Conservation (phyloP, 768 basidiomycete species). For the Boletus patriciae region DNA sequence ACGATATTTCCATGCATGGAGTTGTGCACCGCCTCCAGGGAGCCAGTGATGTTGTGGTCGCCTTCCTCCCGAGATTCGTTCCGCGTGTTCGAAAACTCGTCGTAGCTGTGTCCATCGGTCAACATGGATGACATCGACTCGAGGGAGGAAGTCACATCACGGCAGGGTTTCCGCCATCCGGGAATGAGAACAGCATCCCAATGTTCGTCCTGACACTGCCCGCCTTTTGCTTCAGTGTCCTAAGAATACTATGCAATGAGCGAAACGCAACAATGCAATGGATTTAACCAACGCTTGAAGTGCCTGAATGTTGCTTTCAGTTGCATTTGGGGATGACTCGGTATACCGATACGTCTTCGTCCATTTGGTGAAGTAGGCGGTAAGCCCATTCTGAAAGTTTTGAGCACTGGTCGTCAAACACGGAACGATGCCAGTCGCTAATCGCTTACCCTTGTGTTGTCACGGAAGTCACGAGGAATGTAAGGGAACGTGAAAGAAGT, state of each 20-base stretch:
- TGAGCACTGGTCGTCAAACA: neutral
- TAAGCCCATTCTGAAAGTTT: constrained; percentile 3
- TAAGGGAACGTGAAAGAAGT: constrained; percentile 13
- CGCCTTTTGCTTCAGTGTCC: constrained; percentile 19
- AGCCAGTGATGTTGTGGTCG: constrained; percentile 12
- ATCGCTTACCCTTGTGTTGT: constrained; percentile 11
- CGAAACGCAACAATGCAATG: neutral
- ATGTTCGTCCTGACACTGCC: constrained; percentile 11
- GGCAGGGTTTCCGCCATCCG: constrained; percentile 11
- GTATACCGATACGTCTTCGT: constrained; percentile 20
- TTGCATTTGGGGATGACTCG: constrained; percentile 6
- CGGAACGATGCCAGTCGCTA: neutral
- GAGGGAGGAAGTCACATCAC: constrained; percentile 7
- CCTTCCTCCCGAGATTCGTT: constrained; percentile 19
- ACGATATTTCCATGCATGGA: constrained; percentile 20
- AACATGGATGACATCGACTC: neutral
- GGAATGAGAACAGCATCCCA: constrained; percentile 23
- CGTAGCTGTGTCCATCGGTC: constrained; percentile 20
- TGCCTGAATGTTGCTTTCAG: constrained; percentile 10
- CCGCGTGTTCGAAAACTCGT: constrained; percentile 30
- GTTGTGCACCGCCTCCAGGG: constrained; percentile 26
- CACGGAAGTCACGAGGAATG: constrained; percentile 22
- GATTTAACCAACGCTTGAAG: constrained; percentile 17
- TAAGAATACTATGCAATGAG: neutral
- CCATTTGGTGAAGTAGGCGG: constrained; percentile 24